Conservation (phyloP, 352 stramenopile genomes). For the Pythium grandisporangium region DNA sequence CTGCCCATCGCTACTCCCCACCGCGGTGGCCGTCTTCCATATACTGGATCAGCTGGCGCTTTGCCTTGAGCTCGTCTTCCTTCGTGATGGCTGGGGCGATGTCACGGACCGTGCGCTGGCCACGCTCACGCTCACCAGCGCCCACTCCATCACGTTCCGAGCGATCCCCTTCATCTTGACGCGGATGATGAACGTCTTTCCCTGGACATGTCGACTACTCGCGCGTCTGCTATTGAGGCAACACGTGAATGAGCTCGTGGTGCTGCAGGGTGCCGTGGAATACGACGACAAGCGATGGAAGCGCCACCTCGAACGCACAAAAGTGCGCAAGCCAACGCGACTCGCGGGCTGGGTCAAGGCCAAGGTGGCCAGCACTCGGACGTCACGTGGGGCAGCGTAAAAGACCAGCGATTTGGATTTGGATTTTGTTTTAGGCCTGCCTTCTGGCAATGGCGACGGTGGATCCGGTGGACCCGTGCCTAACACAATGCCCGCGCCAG, state of each 20-base stretch:
- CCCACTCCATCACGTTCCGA: conserved; percentile 1
- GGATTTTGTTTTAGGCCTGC: conserved; percentile 1
- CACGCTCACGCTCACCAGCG: background rate
- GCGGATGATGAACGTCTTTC: conserved; percentile 1
- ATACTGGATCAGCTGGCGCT: background rate
- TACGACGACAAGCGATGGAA: conserved; percentile 2
- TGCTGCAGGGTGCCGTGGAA: background rate
- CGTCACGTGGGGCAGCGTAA: background rate
- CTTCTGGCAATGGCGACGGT: too few relatives aligned
- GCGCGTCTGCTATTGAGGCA: background rate
- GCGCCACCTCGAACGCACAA: background rate
- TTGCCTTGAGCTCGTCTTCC: background rate
- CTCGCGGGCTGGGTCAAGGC: background rate
- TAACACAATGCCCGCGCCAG: too few relatives aligned
- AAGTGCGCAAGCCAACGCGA: too few relatives aligned
- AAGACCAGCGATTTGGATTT: background rate
- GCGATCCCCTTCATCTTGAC: conserved; percentile 1
- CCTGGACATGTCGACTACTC: conserved; percentile 1
- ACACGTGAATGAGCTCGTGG: background rate
- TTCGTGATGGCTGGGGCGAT: background rate
- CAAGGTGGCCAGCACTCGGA: background rate
- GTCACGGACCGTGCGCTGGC: background rate
- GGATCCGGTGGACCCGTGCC: too few relatives aligned
- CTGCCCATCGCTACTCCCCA: too few relatives aligned
- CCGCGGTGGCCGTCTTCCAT: background rate